phyloP scores from a whole-genome alignment of 176 grass and related monocot genomes.

The Stipa capillata region DNA sequence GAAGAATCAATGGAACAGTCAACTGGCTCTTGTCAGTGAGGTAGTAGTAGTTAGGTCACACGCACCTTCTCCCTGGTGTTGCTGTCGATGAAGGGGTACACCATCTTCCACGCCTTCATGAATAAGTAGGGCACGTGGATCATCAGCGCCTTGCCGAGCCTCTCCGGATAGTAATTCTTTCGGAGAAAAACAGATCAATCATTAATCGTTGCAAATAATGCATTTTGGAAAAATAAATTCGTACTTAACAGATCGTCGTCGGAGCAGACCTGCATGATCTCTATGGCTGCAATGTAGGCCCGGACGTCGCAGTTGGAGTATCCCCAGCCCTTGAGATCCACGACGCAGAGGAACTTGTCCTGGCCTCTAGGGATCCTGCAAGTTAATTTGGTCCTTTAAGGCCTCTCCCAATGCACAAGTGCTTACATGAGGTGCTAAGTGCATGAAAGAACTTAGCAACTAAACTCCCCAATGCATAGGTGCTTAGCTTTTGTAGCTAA shows the following conservation, averaged over 20 bases:
- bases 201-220: too few species aligned
- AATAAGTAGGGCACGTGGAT: conserved; percentile 66
- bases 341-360: conserved; percentile 68
- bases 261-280: conserved; percentile 91
- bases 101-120: conserved; percentile 76
- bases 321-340: conserved; percentile 69
- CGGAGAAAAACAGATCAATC: too few species aligned
- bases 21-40: background rate
- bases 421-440: too few species aligned
- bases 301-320: conserved; percentile 56
- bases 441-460: too few species aligned
- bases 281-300: conserved; percentile 48
- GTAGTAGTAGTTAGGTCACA: background rate
- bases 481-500: too few species aligned
- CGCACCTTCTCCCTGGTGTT: conserved; percentile 63
- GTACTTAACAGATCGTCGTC: too few species aligned
- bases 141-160: conserved; percentile 61
- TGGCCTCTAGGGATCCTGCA: conserved; percentile 51
- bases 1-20: background rate
- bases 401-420: too few species aligned
- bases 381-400: background rate
- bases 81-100: conserved; percentile 67
- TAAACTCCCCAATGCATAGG: too few species aligned
- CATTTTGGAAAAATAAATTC: too few species aligned
- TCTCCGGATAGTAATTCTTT: conserved; percentile 69